phyloP scores from a whole-genome alignment of 2,329 filamentous ascomycete genomes.

The Neophaeococcomyces aloes region DNA sequence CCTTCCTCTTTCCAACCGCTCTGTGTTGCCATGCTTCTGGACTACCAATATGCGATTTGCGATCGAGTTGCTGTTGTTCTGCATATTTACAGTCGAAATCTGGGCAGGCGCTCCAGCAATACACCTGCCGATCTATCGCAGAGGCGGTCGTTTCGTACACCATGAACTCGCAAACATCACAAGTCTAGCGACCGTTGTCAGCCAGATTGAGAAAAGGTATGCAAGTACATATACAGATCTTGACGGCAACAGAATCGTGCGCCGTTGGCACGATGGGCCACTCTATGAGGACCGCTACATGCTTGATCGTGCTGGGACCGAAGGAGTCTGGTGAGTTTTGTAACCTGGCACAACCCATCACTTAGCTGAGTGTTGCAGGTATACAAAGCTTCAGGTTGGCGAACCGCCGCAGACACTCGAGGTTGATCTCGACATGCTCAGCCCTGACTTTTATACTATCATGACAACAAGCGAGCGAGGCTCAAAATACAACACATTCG shows the following conservation, averaged over 20 bases:
- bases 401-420: constrained; percentile 21
- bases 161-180: constrained; percentile 20
- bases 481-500: constrained; percentile 22
- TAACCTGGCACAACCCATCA: neutral
- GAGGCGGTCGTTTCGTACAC: constrained; percentile 14
- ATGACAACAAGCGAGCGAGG: constrained; percentile 24
- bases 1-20: neutral
- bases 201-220: constrained; percentile 21
- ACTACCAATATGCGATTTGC: neutral
- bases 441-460: constrained; percentile 24
- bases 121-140: constrained; percentile 15
- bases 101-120: constrained; percentile 2
- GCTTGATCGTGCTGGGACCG: constrained; percentile 15
- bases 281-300: constrained; percentile 12
- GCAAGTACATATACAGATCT: constrained; percentile 22
- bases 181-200: constrained; percentile 17
- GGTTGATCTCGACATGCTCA: constrained; percentile 25
- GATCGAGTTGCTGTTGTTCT: neutral
- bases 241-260: constrained; percentile 23
- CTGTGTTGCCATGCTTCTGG: neutral
- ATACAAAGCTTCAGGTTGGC: constrained; percentile 21
- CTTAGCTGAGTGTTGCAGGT: constrained; percentile 16
- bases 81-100: neutral
- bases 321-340: constrained; percentile 18
- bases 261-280: constrained; percentile 18